Base-by-base conservation (phyloP, 148 eudicot species). In the Chenopodium berlandieri region DNA sequence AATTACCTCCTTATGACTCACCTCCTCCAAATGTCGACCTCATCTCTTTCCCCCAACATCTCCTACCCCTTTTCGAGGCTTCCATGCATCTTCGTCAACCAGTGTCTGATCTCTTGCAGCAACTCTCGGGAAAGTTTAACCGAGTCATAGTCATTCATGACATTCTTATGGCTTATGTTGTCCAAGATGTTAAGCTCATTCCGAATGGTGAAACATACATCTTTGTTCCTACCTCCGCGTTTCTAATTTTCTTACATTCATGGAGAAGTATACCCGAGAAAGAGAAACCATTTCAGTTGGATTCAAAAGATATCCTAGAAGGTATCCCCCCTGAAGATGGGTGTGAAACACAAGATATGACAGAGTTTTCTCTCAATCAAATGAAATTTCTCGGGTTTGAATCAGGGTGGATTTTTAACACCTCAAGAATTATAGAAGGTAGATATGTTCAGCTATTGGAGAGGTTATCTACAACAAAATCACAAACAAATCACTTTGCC, bases 361-460 rank as follows among this genome's bases (percentile, higher is more conserved):
- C 23, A 8, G 71, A 81, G 16, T 82, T 86, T 52, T 6, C 62
- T 5, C 1, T 0, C 3, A 14, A 68, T 31, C 86, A 86, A 72
- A 0, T 5, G 1, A 72, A 77, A 27, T 60, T 48, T 37, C 13
- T 23, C 4, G 83, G 84, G 10, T 73, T 75, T 4, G 52, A 66
- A 11, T 79, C 87, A 8, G 92, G 90, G 30, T 69, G 32, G 13
- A 76, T 88, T 40, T 81, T 34, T 50, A 86, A 90, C 67, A 63
- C 88, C 0, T 67, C 75, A 66, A 81, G 76, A 68, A 65, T 80
- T 31, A 88, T 88, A 1, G 89, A 90, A 30, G 88, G 86, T 9
- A 73, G 78, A 48, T 88, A 64, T 70, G 37, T 88, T 10, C 82
- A 88, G 1, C 58, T 85, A 2, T 46, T 79, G 12, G 82, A 54